Evolutionary conservation across 2,329 filamentous ascomycete species (phyloP).

Genomic region (Arachnomyces sp.): DNA sequence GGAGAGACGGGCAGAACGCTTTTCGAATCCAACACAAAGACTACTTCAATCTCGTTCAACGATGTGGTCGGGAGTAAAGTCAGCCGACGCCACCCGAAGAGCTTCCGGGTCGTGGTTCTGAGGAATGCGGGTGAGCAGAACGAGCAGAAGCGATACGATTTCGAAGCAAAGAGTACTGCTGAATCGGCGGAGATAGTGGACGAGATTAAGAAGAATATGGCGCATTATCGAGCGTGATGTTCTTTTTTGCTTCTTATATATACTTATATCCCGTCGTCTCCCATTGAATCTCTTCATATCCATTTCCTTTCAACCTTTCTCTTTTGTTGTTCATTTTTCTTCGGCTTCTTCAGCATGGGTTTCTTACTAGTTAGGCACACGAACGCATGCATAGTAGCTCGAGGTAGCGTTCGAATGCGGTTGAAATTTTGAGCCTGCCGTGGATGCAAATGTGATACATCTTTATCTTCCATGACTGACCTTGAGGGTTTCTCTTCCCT

Average conservation of each 20-base stretch:
- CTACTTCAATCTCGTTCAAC: constrained; percentile 56
- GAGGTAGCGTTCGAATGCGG: too few species aligned
- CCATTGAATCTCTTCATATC: constrained; percentile 10
- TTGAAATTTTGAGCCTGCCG: too few species aligned
- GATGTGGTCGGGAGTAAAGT: constrained; percentile 60
- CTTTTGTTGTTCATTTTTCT: too few species aligned
- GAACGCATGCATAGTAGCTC: too few species aligned
- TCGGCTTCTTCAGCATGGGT: too few species aligned
- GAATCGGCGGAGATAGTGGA: constrained; percentile 57
- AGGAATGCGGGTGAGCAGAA: constrained; percentile 50
- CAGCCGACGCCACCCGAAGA: constrained; percentile 56
- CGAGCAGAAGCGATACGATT: constrained; percentile 61
- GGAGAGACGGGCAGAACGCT: constrained; percentile 46
- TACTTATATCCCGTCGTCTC: constrained; percentile 6
- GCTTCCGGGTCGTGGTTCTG: constrained; percentile 55
- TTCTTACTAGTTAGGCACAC: too few species aligned
- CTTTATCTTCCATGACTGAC: too few species aligned
- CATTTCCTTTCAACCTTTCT: neutral
- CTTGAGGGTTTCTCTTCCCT: too few species aligned
- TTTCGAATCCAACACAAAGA: constrained; percentile 43
- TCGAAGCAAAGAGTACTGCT: constrained; percentile 50
- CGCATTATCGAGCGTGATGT: constrained; percentile 33
- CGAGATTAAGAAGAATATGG: constrained; percentile 56
- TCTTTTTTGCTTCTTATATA: constrained; percentile 3
- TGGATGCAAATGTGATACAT: too few species aligned